Evolutionary conservation across 2,329 filamentous ascomycete species (phyloP), one percentile per base, ranked within the genome.

Genomic region (Drechslera avenae): DNA sequence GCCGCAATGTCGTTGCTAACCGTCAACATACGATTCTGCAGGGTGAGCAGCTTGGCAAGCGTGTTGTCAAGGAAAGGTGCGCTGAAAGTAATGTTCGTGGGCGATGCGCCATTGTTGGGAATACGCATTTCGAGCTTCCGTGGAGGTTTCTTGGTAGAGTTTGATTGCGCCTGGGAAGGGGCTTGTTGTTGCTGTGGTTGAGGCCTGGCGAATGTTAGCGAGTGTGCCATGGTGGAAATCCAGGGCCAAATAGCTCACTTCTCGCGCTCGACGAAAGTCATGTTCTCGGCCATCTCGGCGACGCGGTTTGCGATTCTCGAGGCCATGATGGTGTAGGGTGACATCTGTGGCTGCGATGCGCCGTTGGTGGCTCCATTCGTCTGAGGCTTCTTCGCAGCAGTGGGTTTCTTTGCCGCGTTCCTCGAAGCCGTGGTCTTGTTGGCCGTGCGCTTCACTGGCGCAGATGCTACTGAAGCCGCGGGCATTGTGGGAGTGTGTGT

Each of bases 21-120:
- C 49, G 74, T 76, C 49, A 80, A 67, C 78, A 81, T 81, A 26
- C 78, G 71, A 62, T 79, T 78, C 54, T 80, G 78, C 36, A 81
- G 69, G 9, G 72, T 64, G 41, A 81, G 65, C 67, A 81, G 76
- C 72, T 80, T 81, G 45, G 75, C 70, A 1, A 81, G 72, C 4
- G 78, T 80, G 63, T 80, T 81, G 70, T 81, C 78, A 44, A 81
- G 76, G 71, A 81, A 81, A 0, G 78, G 78, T 1, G 78, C 78
- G n/a, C 76, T 78, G 68, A 81, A 81, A 30, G 75, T 76, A 52
- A 81, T 70, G 47, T 72, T 73, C 18, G 71, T 70, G 7, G 69
- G 67, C 7, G 70, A 72, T 13, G 57, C 46, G 33, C 66, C 64
- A 13, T 67, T 60, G 45, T 68, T 69, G 23, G 73, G 74, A 4